Conservation (phyloP, 2,329 filamentous ascomycete species). For the Aspergillus uvarum region DNA sequence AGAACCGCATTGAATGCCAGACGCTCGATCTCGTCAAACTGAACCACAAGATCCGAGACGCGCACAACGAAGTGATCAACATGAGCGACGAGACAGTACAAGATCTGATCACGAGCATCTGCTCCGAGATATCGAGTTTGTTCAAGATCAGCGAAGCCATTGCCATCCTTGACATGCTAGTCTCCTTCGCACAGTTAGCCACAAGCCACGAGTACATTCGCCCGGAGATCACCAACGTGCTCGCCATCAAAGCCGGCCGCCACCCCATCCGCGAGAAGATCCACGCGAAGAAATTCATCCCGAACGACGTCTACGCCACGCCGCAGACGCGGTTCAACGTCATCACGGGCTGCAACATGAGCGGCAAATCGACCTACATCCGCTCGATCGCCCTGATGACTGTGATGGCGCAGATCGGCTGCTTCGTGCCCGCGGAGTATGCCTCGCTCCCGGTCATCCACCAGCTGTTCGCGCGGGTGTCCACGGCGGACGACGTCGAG, state of each 20-base stretch:
- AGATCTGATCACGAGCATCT: slow-evolving; percentile 69
- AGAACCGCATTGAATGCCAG: slow-evolving; percentile 79
- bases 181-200: slow-evolving; percentile 72
- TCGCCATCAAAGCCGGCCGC: slow-evolving; percentile 71
- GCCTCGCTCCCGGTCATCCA: slow-evolving; percentile 77
- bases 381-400: slow-evolving; percentile 77
- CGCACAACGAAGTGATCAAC: slow-evolving; percentile 78
- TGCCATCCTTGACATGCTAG: slow-evolving; percentile 81
- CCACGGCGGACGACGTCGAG: slow-evolving; percentile 83
- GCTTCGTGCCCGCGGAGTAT: slow-evolving; percentile 82
- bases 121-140: slow-evolving; percentile 67
- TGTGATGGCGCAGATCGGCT: slow-evolving; percentile 92
- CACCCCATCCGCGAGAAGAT: slow-evolving; percentile 79
- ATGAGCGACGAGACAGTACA: slow-evolving; percentile 78
- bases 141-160: slow-evolving; percentile 86
- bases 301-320: slow-evolving; percentile 87
- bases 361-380: slow-evolving; percentile 94
- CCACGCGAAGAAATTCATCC: slow-evolving; percentile 68
- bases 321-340: slow-evolving; percentile 83
- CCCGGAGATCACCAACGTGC: slow-evolving; percentile 65
- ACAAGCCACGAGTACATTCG: slow-evolving; percentile 66
- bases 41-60: slow-evolving; percentile 73
- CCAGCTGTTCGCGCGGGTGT: slow-evolving; percentile 83
- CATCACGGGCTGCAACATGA: slow-evolving; percentile 97
- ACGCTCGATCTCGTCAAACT: slow-evolving; percentile 81